Percentiles rank a stretch among this genome's conserved stretches.
These are phyloP conservation scores for Moelleriella libera DNA, from an alignment of 2,329 filamentous ascomycete genomes.

Conservation along the genomic window DNA sequence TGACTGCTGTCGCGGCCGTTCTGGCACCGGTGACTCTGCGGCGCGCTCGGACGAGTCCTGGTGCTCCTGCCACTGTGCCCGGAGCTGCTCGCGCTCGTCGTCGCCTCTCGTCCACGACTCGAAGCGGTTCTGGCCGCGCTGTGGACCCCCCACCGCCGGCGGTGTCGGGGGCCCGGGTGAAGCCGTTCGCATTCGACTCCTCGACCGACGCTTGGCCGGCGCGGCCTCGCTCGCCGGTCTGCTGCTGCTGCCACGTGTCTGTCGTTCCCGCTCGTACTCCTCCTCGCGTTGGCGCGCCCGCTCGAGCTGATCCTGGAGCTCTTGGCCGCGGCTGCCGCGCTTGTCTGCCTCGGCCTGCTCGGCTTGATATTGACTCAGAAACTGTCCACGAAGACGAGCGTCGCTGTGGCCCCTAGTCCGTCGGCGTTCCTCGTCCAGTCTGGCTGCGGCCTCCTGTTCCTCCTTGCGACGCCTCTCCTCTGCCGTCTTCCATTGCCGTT, in stretches of 20 bases:
- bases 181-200: conserved; percentile 8
- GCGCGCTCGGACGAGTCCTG: conserved; percentile 12
- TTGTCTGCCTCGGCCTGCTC: conserved; percentile 30
- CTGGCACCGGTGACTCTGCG: not conserved
- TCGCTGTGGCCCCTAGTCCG: conserved; percentile 50
- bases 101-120: conserved; percentile 46
- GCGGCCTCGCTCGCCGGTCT: conserved; percentile 4
- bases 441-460: conserved; percentile 58
- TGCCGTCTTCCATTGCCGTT: conserved; percentile 61
- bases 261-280: conserved; percentile 44
- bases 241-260: conserved; percentile 24
- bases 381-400: conserved; percentile 64
- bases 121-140: conserved; percentile 27
- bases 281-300: conserved; percentile 46
- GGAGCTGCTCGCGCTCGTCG: conserved; percentile 51
- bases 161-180: conserved; percentile 1
- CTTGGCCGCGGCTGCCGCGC: conserved; percentile 48
- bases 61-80: conserved; percentile 34
- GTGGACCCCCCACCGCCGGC: conserved; percentile 2
- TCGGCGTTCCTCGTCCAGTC: conserved; percentile 51
- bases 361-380: conserved; percentile 73
- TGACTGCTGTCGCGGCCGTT: conserved; percentile 11
- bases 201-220: conserved; percentile 9
- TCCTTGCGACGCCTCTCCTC: conserved; percentile 59
- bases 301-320: conserved; percentile 64